These are phyloP conservation scores for Spiromastix sp. DNA, from an alignment of 2,329 filamentous ascomycete genomes.

Conservation along the genomic window DNA sequence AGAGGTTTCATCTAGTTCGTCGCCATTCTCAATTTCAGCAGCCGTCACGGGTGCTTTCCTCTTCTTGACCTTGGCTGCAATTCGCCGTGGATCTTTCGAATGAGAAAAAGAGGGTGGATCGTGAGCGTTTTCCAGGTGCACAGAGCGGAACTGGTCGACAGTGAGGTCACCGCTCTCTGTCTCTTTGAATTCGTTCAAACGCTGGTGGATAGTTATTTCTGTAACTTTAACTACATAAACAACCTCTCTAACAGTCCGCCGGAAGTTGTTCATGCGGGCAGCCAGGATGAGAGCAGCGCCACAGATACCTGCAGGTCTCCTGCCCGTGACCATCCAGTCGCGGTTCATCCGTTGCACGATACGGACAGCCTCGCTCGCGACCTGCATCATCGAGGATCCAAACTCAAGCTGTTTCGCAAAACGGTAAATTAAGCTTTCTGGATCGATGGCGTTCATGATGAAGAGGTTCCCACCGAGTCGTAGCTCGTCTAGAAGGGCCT, in stretches of 20 bases:
- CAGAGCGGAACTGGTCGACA: constrained; percentile 65
- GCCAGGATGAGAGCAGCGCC: constrained; percentile 91
- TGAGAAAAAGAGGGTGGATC: constrained; percentile 71
- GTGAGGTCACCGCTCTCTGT: constrained; percentile 78
- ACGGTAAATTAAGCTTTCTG: constrained; percentile 82
- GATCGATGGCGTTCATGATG: constrained; percentile 64
- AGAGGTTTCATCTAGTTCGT: constrained; percentile 32
- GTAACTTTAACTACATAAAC: constrained; percentile 98
- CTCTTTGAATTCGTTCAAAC: constrained; percentile 80
- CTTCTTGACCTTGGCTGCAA: constrained; percentile 33
- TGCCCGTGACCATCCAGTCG: constrained; percentile 95
- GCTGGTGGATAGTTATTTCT: constrained; percentile 82
- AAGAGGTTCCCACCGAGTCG: constrained; percentile 47
- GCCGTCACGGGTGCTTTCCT: constrained; percentile 25
- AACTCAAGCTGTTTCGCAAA: constrained; percentile 92
- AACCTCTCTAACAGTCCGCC: constrained; percentile 81
- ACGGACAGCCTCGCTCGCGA: constrained; percentile 77
- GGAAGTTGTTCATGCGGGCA: constrained; percentile 96
- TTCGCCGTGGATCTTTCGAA: constrained; percentile 49
- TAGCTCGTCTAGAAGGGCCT: constrained; percentile 59
- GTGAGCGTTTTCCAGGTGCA: constrained; percentile 52
- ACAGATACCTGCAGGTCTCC: constrained; percentile 85
- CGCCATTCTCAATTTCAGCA: constrained; percentile 36
- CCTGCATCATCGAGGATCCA: constrained; percentile 65
- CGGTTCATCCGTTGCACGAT: constrained; percentile 88